Evolutionary conservation across 805 yeast genomes (phyloP), one percentile per base, ranked within the genome.

Genomic region (Saccharomycopsis oosterbeekiorum): DNA sequence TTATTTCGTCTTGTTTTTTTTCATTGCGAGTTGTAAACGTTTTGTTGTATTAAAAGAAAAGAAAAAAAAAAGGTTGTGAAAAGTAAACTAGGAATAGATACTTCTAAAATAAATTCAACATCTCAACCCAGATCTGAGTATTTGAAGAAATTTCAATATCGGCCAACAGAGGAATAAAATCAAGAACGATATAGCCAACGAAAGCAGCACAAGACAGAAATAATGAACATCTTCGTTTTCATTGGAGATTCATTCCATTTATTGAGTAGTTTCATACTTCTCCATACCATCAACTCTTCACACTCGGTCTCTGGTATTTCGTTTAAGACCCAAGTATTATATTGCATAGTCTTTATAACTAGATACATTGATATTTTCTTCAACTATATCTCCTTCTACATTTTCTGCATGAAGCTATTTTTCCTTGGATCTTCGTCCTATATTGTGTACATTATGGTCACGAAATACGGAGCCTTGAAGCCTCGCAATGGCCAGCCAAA

Each of bases 291-390:
- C 67, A 80, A 77, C 59, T 69, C 75, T 5, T 80, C 87, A 60
- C 77, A 77, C 63, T 85, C 96, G 6, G 84, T 88, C 56, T 81
- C 84, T 37, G 99, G 99, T 54, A 81, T 94, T 57, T 91, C 97
- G 1, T 75, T 89, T 70, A 93, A 93, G 75, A 89, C 98, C 0
- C 98, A 94, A 71, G 75, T 81, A 1, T 75, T 93, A 50, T 94
- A 93, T 71, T 83, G 81, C 53, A 65, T 85, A 39, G 96, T 90
- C 19, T 91, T 83, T 68, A 70, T 83, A 53, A 79, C 91, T 14
- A 81, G 97, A 64, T 91, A 90, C 72, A 65, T 88, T 62, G 91
- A 87, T 72, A 70, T 84, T 62, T 71, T 85, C 62, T 70, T 72
- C 71, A 77, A 76, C 59, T 87, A 76, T 74, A 74, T 80, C 21